Evolutionary conservation across 306 rosid species (phyloP).

Genomic region (Citrullus colocynthis): DNA sequence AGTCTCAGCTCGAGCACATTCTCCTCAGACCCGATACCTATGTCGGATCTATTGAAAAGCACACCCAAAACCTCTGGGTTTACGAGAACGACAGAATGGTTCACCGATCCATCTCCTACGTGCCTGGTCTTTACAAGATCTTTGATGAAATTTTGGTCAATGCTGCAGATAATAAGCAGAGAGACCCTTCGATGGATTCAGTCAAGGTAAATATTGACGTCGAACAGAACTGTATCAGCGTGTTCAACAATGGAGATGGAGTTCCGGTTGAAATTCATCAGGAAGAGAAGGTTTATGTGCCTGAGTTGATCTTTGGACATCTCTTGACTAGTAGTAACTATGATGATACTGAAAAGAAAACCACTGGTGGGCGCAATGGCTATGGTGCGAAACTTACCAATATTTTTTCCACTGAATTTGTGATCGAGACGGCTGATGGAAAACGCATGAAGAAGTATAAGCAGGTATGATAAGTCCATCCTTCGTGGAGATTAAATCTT

Average conservation of each 20-base stretch:
- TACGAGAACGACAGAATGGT: slow-evolving; percentile 62
- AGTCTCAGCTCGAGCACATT: slow-evolving; percentile 89
- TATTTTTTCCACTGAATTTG: slow-evolving; percentile 74
- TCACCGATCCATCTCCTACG: slow-evolving; percentile 51
- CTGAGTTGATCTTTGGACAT: slow-evolving; percentile 87
- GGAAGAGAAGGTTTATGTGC: slow-evolving; percentile 88
- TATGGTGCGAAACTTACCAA: slow-evolving; percentile 94
- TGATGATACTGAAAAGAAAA: slow-evolving; percentile 69
- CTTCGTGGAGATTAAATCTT: not conserved
- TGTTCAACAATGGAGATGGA: slow-evolving; percentile 74
- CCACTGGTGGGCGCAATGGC: slow-evolving; percentile 89
- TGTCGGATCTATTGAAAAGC: slow-evolving; percentile 82
- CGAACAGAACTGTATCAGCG: slow-evolving; percentile 38
- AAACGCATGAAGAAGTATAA: slow-evolving; percentile 71
- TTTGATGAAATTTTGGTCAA: slow-evolving; percentile 91
- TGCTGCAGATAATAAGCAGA: slow-evolving; percentile 92
- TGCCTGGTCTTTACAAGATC: slow-evolving; percentile 89
- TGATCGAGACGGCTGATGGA: slow-evolving; percentile 90
- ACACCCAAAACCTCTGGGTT: slow-evolving; percentile 76
- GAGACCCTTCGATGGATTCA: slow-evolving; percentile 66
- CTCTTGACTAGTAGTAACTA: slow-evolving; percentile 82
- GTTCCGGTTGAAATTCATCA: slow-evolving; percentile 89
- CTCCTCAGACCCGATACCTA: slow-evolving; percentile 92
- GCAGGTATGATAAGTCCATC: slow-evolving; percentile 35
- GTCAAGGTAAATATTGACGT: slow-evolving; percentile 53